Evolutionary conservation across 2,329 filamentous ascomycete genomes (phyloP).

Genomic region (Xylariaceae sp.): DNA sequence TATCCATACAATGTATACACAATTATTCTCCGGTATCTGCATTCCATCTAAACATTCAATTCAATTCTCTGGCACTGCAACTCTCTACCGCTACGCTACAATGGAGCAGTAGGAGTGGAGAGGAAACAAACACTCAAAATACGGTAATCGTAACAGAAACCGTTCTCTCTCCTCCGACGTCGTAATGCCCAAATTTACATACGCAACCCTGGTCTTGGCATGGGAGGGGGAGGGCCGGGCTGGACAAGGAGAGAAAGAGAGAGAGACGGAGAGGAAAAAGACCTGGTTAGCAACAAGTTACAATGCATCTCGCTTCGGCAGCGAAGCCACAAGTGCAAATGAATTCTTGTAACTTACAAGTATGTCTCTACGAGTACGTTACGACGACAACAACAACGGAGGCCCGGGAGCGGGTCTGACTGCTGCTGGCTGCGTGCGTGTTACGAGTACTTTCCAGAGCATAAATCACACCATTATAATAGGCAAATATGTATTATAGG

Average conservation of each 20-base stretch:
- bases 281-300: slow-evolving; percentile 8
- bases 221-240: background rate
- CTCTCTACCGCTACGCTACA: no score
- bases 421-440: no score
- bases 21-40: slow-evolving; percentile 26
- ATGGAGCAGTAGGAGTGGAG: no score
- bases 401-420: no score
- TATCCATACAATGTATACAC: background rate
- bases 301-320: slow-evolving; percentile 17
- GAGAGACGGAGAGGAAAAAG: background rate
- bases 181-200: background rate
- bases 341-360: background rate
- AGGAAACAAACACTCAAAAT: no score
- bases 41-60: background rate
- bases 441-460: background rate
- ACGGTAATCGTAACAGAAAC: no score
- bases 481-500: background rate
- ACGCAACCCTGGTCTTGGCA: background rate
- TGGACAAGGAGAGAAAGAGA: background rate
- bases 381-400: background rate
- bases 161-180: background rate
- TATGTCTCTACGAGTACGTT: background rate
- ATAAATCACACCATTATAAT: slow-evolving; percentile 2
- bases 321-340: slow-evolving; percentile 10
- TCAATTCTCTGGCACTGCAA: no score